Conservation (phyloP, 1,284 basidiomycete species). For the Moniliella sp. region DNA sequence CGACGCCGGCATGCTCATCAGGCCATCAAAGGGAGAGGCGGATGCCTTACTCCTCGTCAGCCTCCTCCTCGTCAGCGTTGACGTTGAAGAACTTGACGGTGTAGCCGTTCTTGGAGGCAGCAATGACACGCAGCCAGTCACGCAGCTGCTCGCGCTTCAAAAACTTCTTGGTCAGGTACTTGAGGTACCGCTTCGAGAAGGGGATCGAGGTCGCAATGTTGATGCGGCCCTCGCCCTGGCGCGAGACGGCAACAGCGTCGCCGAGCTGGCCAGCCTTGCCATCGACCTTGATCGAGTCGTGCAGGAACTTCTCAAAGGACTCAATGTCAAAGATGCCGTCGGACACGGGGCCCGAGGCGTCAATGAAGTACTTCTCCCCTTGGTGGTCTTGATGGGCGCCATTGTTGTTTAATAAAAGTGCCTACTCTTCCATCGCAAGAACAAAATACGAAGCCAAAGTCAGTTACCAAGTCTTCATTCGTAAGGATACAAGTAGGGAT, state of each 20-base stretch:
- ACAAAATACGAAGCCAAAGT: neutral
- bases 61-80: conserved; percentile 28
- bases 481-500: no score
- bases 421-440: neutral
- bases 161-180: conserved; percentile 37
- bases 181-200: conserved; percentile 37
- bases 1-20: no score
- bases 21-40: no score
- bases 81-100: conserved; percentile 36
- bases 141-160: conserved; percentile 32
- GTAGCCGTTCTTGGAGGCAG: conserved; percentile 35
- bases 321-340: conserved; percentile 78
- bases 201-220: conserved; percentile 35
- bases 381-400: conserved; percentile 34
- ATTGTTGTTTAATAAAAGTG: neutral
- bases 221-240: conserved; percentile 37
- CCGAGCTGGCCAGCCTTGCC: conserved; percentile 43
- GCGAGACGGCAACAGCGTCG: conserved; percentile 34
- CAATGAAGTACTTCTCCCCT: conserved; percentile 77
- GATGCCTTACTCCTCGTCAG: no score
- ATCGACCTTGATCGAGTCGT: conserved; percentile 74
- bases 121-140: conserved; percentile 35
- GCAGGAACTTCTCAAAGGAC: conserved; percentile 75
- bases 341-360: conserved; percentile 74
- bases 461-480: neutral